Conservation (phyloP, 306 rosid species). For the Arachis hypogaea region DNA sequence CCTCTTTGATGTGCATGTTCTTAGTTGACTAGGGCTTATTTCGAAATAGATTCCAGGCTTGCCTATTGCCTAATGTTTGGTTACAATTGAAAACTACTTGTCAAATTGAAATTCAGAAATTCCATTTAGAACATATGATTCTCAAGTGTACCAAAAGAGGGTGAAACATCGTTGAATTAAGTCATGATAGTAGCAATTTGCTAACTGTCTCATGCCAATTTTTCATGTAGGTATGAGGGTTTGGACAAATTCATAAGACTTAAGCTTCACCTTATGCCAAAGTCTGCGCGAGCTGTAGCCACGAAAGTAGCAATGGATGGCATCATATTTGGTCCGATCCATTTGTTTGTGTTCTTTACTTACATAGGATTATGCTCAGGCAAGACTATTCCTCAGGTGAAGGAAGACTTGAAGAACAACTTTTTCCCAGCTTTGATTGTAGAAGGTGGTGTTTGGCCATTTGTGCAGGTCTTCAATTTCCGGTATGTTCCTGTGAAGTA, state of each 20-base stretch:
- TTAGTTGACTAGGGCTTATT: conserved; percentile 6
- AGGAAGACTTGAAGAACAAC: conserved; percentile 75
- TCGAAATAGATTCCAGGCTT: background rate
- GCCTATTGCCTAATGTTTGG: background rate
- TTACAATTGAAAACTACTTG: background rate
- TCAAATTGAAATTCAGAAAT: background rate
- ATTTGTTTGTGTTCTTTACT: conserved; percentile 73
- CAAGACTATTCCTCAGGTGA: conserved; percentile 63
- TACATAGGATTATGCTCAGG: conserved; percentile 86
- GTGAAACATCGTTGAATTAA: background rate
- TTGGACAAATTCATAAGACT: conserved; percentile 68
- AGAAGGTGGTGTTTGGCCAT: conserved; percentile 86
- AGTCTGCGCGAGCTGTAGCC: conserved; percentile 57
- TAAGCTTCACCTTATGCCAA: conserved; percentile 63
- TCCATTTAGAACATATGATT: background rate
- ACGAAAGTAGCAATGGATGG: conserved; percentile 79
- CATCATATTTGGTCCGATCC: conserved; percentile 70
- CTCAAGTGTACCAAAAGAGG: background rate
- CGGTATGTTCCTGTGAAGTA: conserved; percentile 77
- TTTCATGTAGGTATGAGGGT: conserved; percentile 74
- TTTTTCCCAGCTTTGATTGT: conserved; percentile 70
- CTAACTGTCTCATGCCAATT: background rate
- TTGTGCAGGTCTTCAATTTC: conserved; percentile 73
- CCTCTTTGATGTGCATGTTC: conserved; percentile 2
- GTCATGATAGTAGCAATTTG: conserved; percentile 12